Percentiles rank a stretch among this genome's conserved stretches.
Conservation (phyloP, 495 filamentous ascomycete species). For the Extremus antarcticus region DNA sequence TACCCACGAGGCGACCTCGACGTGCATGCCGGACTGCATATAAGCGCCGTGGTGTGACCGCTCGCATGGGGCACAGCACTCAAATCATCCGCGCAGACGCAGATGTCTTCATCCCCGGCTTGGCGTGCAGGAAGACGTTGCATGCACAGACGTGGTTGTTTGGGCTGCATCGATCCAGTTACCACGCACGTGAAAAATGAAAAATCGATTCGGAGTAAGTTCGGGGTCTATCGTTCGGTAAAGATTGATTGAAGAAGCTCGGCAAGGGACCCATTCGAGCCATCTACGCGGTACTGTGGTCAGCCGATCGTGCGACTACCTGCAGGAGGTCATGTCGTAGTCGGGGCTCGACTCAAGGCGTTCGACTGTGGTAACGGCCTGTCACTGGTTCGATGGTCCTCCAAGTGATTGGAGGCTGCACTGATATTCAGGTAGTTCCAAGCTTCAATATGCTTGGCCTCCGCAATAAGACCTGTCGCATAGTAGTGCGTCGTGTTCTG, state of each 20-base stretch:
- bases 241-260: too few species aligned
- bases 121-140: background rate
- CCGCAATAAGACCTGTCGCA: background rate
- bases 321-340: background rate
- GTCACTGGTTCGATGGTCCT: too few species aligned
- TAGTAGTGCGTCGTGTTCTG: background rate
- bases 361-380: too few species aligned
- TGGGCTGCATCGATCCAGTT: too few species aligned
- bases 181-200: too few species aligned
- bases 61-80: background rate
- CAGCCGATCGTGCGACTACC: background rate
- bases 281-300: too few species aligned
- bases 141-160: too few species aligned
- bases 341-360: background rate
- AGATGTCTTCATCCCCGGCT: background rate
- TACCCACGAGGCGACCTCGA: background rate
- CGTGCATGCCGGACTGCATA: background rate
- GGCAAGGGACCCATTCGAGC: too few species aligned
- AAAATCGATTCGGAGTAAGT: too few species aligned
- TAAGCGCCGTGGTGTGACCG: background rate
- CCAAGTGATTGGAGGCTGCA: too few species aligned
- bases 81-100: background rate
- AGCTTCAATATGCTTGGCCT: too few species aligned
- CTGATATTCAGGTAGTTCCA: background rate
- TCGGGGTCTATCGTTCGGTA: too few species aligned